These are phyloP conservation scores for Capronia americana DNA, from an alignment of 2,329 filamentous ascomycete species.

Conservation along the genomic window DNA sequence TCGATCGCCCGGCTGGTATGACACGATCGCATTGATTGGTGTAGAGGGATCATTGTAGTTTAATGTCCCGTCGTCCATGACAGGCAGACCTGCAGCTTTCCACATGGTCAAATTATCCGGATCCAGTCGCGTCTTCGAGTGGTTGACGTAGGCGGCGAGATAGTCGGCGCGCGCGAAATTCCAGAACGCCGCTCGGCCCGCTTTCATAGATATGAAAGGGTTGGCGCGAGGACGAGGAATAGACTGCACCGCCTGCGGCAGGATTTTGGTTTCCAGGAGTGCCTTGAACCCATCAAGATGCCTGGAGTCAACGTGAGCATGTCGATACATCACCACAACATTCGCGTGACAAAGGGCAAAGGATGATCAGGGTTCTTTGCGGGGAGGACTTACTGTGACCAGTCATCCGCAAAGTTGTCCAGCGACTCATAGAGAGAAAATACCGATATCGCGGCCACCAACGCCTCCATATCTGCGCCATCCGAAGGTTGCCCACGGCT, in stretches of 20 bases:
- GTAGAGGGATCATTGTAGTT: conserved; percentile 30
- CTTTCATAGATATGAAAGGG: conserved; percentile 56
- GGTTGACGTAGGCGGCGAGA: conserved; percentile 68
- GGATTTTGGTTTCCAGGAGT: conserved; percentile 54
- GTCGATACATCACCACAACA: not conserved
- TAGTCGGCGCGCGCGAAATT: conserved; percentile 72
- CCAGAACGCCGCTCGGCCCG: conserved; percentile 68
- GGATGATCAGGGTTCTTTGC: not conserved
- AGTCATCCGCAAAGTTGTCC: conserved; percentile 68
- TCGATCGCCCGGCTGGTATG: conserved; percentile 42
- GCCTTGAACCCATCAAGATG: conserved; percentile 71
- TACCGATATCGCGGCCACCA: conserved; percentile 70
- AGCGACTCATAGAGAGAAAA: conserved; percentile 72
- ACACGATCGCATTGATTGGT: conserved; percentile 25
- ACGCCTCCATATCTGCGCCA: conserved; percentile 59
- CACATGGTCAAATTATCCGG: conserved; percentile 68
- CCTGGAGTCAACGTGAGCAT: conserved; percentile 6
- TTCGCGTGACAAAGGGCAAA: not conserved
- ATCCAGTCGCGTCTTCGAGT: conserved; percentile 65
- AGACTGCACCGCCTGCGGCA: conserved; percentile 47
- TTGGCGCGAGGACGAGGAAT: conserved; percentile 26
- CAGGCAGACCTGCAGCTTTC: conserved; percentile 67
- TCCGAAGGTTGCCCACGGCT: conserved; percentile 24
- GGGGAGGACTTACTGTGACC: conserved; percentile 54
- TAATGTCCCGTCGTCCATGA: conserved; percentile 55